Evolutionary conservation across 2,329 filamentous ascomycete species (phyloP).

Genomic region (Pestalotiopsis sp.): DNA sequence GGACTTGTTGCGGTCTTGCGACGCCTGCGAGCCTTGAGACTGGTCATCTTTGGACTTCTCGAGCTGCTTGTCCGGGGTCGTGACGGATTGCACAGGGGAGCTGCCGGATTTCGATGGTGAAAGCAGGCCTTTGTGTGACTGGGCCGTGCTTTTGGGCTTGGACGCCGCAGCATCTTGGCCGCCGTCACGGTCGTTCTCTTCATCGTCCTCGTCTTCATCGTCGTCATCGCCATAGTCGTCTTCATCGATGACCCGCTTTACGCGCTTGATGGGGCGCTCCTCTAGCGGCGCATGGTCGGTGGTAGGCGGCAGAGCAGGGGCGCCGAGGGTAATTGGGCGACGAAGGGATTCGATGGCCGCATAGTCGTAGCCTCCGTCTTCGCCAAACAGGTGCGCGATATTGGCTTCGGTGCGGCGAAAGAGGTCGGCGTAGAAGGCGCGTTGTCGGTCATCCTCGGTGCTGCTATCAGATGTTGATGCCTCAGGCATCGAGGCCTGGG

Average conservation of each 20-base stretch:
- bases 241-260: constrained; percentile 78
- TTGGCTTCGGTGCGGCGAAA: constrained; percentile 78
- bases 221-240: constrained; percentile 88
- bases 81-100: constrained; percentile 64
- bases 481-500: constrained; percentile 58
- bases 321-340: constrained; percentile 42
- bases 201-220: constrained; percentile 72
- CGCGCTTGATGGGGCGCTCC: constrained; percentile 71
- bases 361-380: constrained; percentile 56
- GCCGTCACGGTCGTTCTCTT: constrained; percentile 59
- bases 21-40: constrained; percentile 40
- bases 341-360: constrained; percentile 56
- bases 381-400: constrained; percentile 74
- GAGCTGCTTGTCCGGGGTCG: constrained; percentile 60
- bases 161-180: constrained; percentile 50
- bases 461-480: constrained; percentile 46
- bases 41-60: constrained; percentile 55
- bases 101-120: constrained; percentile 73
- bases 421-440: constrained; percentile 74
- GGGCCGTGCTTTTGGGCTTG: constrained; percentile 51
- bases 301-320: constrained; percentile 52
- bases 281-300: constrained; percentile 61
- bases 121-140: constrained; percentile 59
- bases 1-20: constrained; percentile 58
- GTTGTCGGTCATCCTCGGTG: constrained; percentile 70